These are phyloP conservation scores for Podospora bellae-mahoneyi DNA, from an alignment of 495 filamentous ascomycete genomes.

Conservation along the genomic window DNA sequence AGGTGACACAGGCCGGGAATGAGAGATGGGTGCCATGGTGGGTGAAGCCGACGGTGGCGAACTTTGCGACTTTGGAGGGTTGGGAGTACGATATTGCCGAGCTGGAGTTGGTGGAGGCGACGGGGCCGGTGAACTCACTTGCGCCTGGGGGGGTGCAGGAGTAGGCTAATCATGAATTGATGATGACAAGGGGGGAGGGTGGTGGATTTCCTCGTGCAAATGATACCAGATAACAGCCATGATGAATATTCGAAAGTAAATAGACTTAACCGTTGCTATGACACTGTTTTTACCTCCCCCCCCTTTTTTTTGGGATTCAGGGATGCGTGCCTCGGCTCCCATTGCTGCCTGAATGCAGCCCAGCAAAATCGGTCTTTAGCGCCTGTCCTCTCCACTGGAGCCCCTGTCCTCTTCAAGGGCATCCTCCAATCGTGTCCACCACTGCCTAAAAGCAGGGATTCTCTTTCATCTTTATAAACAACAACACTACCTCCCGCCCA, in stretches of 20 bases:
- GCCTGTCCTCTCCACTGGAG: not conserved
- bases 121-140: constrained; percentile 20
- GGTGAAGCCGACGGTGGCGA: constrained; percentile 15
- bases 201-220: too few species aligned
- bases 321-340: not conserved
- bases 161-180: not conserved
- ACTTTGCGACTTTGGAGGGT: constrained; percentile 13
- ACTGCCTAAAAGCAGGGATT: not conserved
- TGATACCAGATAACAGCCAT: too few species aligned
- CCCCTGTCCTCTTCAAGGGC: not conserved
- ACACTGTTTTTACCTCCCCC: not conserved
- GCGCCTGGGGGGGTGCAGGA: constrained; percentile 27
- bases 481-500: not conserved
- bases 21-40: constrained; percentile 25
- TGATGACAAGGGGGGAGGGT: not conserved
- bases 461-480: not conserved
- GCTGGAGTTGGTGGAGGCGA: constrained; percentile 21
- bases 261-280: not conserved
- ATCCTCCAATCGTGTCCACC: not conserved
- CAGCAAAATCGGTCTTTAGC: not conserved
- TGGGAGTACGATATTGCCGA: constrained; percentile 20
- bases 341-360: not conserved
- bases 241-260: not conserved
- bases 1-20: constrained; percentile 11
- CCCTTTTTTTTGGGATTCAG: not conserved